A percentile compares a stretch with the other conserved stretches of the same genome.
These are phyloP conservation scores for Candida pini DNA, from an alignment of 805 yeast species.

Conservation along the genomic window DNA sequence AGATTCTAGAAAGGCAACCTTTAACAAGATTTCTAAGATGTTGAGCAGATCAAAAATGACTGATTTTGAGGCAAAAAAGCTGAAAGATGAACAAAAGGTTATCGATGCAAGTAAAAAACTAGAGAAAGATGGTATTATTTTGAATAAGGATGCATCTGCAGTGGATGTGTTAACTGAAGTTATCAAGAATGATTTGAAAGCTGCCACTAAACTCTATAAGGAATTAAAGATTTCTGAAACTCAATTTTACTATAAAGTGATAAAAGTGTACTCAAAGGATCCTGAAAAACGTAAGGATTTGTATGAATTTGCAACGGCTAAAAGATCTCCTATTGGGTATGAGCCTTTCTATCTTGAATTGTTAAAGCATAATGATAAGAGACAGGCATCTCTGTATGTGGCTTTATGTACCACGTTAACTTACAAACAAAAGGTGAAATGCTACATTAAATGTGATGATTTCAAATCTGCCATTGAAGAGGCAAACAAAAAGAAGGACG, in stretches of 20 bases:
- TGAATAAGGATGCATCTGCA: slow-evolving; percentile 26
- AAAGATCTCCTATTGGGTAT: slow-evolving; percentile 69
- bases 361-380: slow-evolving; percentile 45
- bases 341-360: slow-evolving; percentile 56
- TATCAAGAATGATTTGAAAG: slow-evolving; percentile 41
- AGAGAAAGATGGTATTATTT: neutral
- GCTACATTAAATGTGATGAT: slow-evolving; percentile 51
- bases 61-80: slow-evolving; percentile 32
- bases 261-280: slow-evolving; percentile 40
- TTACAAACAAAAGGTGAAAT: slow-evolving; percentile 41
- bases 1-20: slow-evolving; percentile 18
- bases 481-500: slow-evolving; percentile 40
- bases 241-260: slow-evolving; percentile 48
- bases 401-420: slow-evolving; percentile 41
- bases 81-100: slow-evolving; percentile 41
- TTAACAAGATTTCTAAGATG: slow-evolving; percentile 24
- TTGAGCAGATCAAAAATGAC: slow-evolving; percentile 29
- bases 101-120: slow-evolving; percentile 39
- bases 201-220: slow-evolving; percentile 42
- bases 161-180: slow-evolving; percentile 44
- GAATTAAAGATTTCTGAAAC: slow-evolving; percentile 54
- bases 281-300: slow-evolving; percentile 50
- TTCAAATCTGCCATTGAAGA: slow-evolving; percentile 44
- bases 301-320: slow-evolving; percentile 42
- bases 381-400: slow-evolving; percentile 58